Percentiles rank a stretch among this genome's conserved stretches.
These are phyloP conservation scores for Hevea brasiliensis DNA, from an alignment of 345 rosid genomes.

Conservation along the genomic window DNA sequence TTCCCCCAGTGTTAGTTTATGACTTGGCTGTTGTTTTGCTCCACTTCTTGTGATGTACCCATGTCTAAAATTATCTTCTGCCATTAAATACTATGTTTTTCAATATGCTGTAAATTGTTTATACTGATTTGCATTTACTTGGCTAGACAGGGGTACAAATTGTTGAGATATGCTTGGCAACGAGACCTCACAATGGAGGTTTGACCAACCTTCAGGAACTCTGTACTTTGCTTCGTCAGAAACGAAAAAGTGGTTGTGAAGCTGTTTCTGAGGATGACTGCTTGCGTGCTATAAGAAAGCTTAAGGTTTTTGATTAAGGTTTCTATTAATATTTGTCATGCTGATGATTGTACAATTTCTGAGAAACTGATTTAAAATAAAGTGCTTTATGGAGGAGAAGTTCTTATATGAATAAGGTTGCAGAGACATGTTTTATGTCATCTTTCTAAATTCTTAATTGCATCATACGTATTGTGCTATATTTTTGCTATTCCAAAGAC, in stretches of 20 bases:
- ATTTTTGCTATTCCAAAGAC: neutral
- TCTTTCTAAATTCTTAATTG: too few relatives aligned
- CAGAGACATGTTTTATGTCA: neutral
- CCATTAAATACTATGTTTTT: neutral
- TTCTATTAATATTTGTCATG: neutral
- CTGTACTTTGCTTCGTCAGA: conserved; percentile 66
- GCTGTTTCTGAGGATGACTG: conserved; percentile 93
- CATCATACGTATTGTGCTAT: neutral
- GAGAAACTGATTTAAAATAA: neutral
- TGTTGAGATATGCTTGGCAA: conserved; percentile 88
- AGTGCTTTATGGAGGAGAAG: neutral
- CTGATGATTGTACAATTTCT: neutral
- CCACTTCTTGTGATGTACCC: neutral
- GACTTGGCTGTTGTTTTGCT: neutral
- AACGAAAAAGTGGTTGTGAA: conserved; percentile 70
- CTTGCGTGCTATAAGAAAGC: conserved; percentile 91
- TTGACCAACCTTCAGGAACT: conserved; percentile 83
- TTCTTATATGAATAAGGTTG: neutral
- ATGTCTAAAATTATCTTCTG: neutral
- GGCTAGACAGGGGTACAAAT: conserved; percentile 82
- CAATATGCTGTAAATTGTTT: conserved; percentile 3
- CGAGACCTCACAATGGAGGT: conserved; percentile 89
- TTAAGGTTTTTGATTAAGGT: conserved; percentile 48
- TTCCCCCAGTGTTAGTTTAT: conserved; percentile 8
- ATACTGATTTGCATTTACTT: conserved; percentile 25